Conservation (phyloP, 352 stramenopile species). For the Pythium brachiatum region DNA sequence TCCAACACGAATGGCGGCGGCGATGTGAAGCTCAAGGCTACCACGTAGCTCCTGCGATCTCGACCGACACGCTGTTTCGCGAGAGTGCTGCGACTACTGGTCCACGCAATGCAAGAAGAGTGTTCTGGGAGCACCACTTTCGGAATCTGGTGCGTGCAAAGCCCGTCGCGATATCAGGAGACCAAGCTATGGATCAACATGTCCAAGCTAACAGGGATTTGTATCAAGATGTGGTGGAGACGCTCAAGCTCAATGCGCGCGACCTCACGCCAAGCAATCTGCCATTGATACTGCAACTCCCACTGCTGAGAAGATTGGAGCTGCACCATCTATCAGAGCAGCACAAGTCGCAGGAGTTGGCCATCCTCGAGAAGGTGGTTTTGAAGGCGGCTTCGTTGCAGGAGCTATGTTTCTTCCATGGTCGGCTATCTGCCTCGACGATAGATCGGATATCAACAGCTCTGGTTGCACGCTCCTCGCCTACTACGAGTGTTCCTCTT, state of each 20-base stretch:
- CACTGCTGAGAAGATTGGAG: slow-evolving; percentile 49
- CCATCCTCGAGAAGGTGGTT: slow-evolving; percentile 37
- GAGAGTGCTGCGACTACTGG: background rate
- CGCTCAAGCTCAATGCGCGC: slow-evolving; percentile 59
- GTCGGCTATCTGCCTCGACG: slow-evolving; percentile 47
- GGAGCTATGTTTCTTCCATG: slow-evolving; percentile 72
- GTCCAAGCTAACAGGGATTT: slow-evolving; percentile 20
- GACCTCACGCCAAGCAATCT: slow-evolving; percentile 57
- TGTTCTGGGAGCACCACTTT: slow-evolving; percentile 29
- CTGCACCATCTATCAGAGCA: slow-evolving; percentile 69
- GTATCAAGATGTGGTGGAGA: slow-evolving; percentile 54
- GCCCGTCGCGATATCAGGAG: background rate
- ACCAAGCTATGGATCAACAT: background rate
- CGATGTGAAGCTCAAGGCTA: slow-evolving; percentile 7
- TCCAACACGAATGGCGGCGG: slow-evolving; percentile 21
- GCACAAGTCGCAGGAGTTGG: slow-evolving; percentile 28
- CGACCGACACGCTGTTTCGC: slow-evolving; percentile 25
- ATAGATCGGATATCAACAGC: slow-evolving; percentile 38
- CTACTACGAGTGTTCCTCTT: background rate
- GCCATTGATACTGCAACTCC: slow-evolving; percentile 39
- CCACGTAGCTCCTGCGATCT: slow-evolving; percentile 1
- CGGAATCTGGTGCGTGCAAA: slow-evolving; percentile 9
- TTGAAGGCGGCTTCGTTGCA: slow-evolving; percentile 29
- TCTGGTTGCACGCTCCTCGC: slow-evolving; percentile 10
- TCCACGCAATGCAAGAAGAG: slow-evolving; percentile 4